A percentile compares a stretch with the other conserved stretches of the same genome.
Conservation (phyloP, 2,329 filamentous ascomycete genomes). For the Sarocladiaceae sp. region DNA sequence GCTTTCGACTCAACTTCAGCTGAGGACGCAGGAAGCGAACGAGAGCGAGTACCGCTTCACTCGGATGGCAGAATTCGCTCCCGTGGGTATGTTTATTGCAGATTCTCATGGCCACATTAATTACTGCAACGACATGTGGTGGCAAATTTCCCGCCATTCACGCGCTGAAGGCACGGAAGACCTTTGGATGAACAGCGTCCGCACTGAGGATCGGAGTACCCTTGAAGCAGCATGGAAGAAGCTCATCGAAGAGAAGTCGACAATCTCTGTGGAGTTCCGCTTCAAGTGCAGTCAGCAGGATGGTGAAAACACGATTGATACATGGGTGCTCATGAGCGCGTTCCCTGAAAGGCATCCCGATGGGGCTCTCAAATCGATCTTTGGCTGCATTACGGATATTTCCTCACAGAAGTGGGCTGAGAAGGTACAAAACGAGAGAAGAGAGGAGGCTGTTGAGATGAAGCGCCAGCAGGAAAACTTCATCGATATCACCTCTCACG, state of each 20-base stretch:
- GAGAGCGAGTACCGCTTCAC: conserved; percentile 74
- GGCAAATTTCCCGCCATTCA: conserved; percentile 62
- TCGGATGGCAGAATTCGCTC: conserved; percentile 77
- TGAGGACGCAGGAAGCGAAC: conserved; percentile 54
- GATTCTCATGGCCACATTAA: conserved; percentile 63
- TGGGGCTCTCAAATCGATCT: conserved; percentile 65
- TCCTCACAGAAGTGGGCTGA: conserved; percentile 82
- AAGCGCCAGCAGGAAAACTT: conserved; percentile 69
- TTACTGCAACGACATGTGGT: conserved; percentile 78
- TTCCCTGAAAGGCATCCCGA: conserved; percentile 63
- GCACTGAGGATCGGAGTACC: conserved; percentile 55
- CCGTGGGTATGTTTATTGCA: conserved; percentile 82
- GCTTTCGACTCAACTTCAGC: conserved; percentile 66
- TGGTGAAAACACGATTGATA: conserved; percentile 56
- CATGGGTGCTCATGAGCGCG: conserved; percentile 72
- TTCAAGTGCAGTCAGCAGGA: conserved; percentile 64
- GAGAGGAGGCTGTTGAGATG: conserved; percentile 74
- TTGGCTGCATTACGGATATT: conserved; percentile 79
- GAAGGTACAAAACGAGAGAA: conserved; percentile 67
- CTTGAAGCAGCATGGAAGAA: conserved; percentile 57
- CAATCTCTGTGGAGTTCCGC: conserved; percentile 66
- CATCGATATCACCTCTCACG: conserved; percentile 68
- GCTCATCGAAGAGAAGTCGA: conserved; percentile 53
- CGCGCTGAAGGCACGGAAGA: conserved; percentile 52
- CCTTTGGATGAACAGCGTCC: conserved; percentile 67